Conservation (phyloP, 352 stramenopile species). For the Phytophthora multivora region DNA sequence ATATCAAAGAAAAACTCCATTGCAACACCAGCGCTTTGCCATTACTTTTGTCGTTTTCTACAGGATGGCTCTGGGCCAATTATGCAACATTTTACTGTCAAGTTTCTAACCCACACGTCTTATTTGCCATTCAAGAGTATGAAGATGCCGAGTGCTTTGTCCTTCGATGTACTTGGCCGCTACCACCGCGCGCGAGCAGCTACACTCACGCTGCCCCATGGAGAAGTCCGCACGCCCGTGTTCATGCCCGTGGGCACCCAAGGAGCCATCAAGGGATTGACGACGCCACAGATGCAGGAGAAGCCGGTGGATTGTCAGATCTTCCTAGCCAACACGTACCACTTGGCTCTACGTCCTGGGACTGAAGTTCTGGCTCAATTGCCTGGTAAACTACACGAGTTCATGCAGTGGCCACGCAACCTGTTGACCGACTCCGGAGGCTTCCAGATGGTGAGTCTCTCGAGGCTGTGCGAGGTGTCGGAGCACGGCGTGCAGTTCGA, state of each 20-base stretch:
- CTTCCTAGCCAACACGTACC: slow-evolving; percentile 98
- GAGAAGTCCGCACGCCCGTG: slow-evolving; percentile 89
- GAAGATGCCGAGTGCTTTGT: slow-evolving; percentile 59
- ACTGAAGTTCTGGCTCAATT: slow-evolving; percentile 85
- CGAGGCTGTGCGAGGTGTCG: slow-evolving; percentile 95
- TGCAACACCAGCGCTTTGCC: slow-evolving; percentile 1
- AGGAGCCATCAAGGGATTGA: slow-evolving; percentile 95
- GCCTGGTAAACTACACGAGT: slow-evolving; percentile 93
- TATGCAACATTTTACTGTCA: background rate
- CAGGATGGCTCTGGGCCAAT: slow-evolving; percentile 3
- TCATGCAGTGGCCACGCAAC: slow-evolving; percentile 95
- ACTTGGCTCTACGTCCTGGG: slow-evolving; percentile 94
- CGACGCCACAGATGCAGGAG: slow-evolving; percentile 75
- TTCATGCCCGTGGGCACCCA: slow-evolving; percentile 99
- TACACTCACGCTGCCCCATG: slow-evolving; percentile 85
- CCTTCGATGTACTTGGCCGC: slow-evolving; percentile 49
- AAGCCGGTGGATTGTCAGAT: slow-evolving; percentile 88
- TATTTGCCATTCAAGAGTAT: slow-evolving; percentile 8
- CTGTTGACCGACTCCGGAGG: slow-evolving; percentile 97
- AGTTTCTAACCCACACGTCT: slow-evolving; percentile 20
- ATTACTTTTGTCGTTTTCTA: background rate
- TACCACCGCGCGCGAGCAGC: slow-evolving; percentile 68
- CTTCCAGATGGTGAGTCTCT: slow-evolving; percentile 98
- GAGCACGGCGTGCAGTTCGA: slow-evolving; percentile 74
- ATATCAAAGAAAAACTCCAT: slow-evolving; percentile 20